Evolutionary conservation across 2,329 filamentous ascomycete genomes (phyloP), one percentile per base, ranked within the genome.

Genomic region (Penicillium griseofulvum): DNA sequence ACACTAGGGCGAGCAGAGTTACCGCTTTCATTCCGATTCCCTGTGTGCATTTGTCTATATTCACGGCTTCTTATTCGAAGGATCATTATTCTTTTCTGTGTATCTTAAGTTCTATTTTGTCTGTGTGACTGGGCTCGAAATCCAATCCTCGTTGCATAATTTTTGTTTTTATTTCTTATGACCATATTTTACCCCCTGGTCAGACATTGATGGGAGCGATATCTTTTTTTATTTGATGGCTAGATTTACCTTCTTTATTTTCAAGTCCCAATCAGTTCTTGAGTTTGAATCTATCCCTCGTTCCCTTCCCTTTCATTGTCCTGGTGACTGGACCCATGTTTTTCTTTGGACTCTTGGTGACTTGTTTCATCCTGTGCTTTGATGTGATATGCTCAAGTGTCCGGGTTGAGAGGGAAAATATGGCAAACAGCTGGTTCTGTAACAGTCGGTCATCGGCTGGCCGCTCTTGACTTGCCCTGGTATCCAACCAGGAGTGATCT

Each of bases 41-140:
- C 19, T 31, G 33, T 38, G 50, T 59, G 52, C 50, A 58, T 54
- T 49, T 65, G 60, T 63, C 60, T 61, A 69, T 68, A 67, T 65
- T 43, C 60, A 68, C 62, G 66, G 67, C 63, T 62, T 64, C 60
- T 62, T 59, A 54, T 59, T 63, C 56, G 64, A 64, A 65, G 62
- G 65, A 59, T 66, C 62, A 57, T 26, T 45, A 58, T 66, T 70
- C 65, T 59, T 50, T 68, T 69, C 68, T 66, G 59, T 72, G 69
- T 72, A 72, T 71, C 68, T 71, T 71, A 70, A 65, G 61, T 67
- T 68, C 60, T 66, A 61, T 56, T 59, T 60, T 58, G 49, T 58
- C 59, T 49, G 61, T 65, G 67, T 68, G 65, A 60, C 61, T 61
- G 65, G 60, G 61, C 43, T 44, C 60, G 60, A 60, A 64, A 60